Base-by-base conservation (phyloP, 768 basidiomycete genomes). In the Lentinula sp. region DNA sequence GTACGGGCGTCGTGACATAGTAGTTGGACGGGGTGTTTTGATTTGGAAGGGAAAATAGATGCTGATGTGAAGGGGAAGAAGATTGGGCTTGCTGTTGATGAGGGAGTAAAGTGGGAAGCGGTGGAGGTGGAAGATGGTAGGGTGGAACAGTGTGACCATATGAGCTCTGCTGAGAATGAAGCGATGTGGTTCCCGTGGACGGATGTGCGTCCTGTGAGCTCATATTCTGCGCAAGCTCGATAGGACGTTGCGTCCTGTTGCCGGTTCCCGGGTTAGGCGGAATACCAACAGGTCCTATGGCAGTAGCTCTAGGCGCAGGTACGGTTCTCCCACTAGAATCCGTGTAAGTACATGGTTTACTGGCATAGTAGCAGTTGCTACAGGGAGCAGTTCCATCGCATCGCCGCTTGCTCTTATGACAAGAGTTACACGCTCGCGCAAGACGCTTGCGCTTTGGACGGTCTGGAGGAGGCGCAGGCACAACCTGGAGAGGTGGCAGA, bases 311-410 rank as follows among this genome's bases (percentile, higher is more conserved):
- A 58, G 79, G 91, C 65, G 91, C 89, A 43, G 90, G 87, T 10
- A 93, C 91, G n/a, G 84, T 79, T 50, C 88, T 86, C 39, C 91
- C 91, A 21, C 86, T 81, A 23, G 89, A 78, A 63, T 93, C 90
- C 9, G 89, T 91, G 70, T 93, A 93, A 1, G 86, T 84, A 72
- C 91, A 93, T 35, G 82, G 75, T 71, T 92, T 92, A 65, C 86
- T 87, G 62, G 91, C 90, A 70, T 87, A 93, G 70, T 85, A 91
- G 67, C 90, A 92, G 68, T 92, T 92, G 71, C 88, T 88, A 68
- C 90, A 92, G 5, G 88, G 89, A 9, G 87, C 87, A 89, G 71
- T 52, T 67, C 57, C 63, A 58, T 66, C 21, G 56, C 57, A 59
- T 18, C 37, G 49, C 57, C 91, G 84, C 70, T 93, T 93, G 74